Evolutionary conservation across 78 protist species (phyloP).

Genomic region (Diacronema lutheri): DNA sequence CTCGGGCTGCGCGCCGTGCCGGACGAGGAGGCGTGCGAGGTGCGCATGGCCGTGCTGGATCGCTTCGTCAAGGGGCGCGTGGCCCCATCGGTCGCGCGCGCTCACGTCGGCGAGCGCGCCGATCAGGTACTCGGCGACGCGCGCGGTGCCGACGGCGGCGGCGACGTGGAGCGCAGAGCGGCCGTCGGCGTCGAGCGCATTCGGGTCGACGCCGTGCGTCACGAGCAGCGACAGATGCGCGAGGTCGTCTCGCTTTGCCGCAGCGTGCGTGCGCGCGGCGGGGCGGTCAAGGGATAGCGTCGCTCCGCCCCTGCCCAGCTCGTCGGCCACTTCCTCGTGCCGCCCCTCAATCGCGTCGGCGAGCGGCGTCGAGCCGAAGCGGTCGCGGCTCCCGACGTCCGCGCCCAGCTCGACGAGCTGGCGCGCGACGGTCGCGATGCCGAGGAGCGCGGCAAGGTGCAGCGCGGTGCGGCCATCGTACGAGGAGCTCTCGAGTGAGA

Average conservation of each 20-base stretch:
- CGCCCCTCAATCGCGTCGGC: too few relatives aligned
- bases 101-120: not conserved
- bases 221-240: too few relatives aligned
- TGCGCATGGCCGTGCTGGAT: not conserved
- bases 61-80: constrained; percentile 65
- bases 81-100: constrained; percentile 38
- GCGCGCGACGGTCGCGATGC: constrained; percentile 29
- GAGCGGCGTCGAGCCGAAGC: too few relatives aligned
- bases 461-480: constrained; percentile 68
- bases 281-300: too few relatives aligned
- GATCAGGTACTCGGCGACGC: constrained; percentile 1
- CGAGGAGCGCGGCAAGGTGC: constrained; percentile 69
- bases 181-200: constrained; percentile 60
- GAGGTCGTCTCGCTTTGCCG: too few relatives aligned
- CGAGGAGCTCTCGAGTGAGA: too few relatives aligned
- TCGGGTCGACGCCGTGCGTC: too few relatives aligned
- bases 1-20: too few relatives aligned
- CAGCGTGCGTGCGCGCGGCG: too few relatives aligned
- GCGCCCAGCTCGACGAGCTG: constrained; percentile 43
- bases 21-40: too few relatives aligned
- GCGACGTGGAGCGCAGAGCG: constrained; percentile 68
- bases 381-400: not conserved
- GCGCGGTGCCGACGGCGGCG: constrained; percentile 48
- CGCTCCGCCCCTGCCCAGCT: too few relatives aligned
- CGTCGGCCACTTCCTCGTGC: too few relatives aligned